These are phyloP conservation scores for Parathielavia appendiculata DNA, from an alignment of 495 filamentous ascomycete species.

Conservation along the genomic window DNA sequence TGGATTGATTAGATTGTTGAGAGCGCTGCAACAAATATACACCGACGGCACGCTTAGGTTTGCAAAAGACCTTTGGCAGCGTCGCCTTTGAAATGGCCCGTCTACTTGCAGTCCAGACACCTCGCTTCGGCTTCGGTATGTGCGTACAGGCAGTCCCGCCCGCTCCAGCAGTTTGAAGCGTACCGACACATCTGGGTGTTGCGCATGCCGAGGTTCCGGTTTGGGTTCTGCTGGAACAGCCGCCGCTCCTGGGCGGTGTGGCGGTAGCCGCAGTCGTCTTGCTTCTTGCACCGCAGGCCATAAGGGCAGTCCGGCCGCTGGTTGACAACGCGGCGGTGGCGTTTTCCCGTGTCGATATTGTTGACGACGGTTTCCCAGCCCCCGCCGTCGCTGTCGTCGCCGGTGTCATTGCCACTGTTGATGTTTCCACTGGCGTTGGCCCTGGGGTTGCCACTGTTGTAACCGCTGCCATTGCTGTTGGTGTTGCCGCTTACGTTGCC, in stretches of 20 bases:
- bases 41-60: background rate
- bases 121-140: slow-evolving; percentile 1
- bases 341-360: background rate
- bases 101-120: slow-evolving; percentile 2
- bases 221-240: background rate
- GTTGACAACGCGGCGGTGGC: slow-evolving; percentile 2
- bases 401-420: slow-evolving; percentile 1
- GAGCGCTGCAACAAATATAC: no score
- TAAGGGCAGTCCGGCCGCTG: slow-evolving; percentile 1
- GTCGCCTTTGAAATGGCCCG: slow-evolving; percentile 6
- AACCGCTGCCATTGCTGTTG: background rate
- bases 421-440: background rate
- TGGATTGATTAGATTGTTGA: no score
- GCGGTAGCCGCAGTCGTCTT: slow-evolving; percentile 2
- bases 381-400: background rate
- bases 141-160: slow-evolving; percentile 1
- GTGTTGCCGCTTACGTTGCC: background rate
- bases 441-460: background rate
- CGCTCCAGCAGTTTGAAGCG: background rate
- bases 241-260: background rate
- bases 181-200: background rate
- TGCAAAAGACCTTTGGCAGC: slow-evolving; percentile 2
- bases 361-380: background rate
- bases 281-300: background rate
- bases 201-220: slow-evolving; percentile 1